Percentiles rank a stretch among this genome's conserved stretches.
phyloP scores from a whole-genome alignment of 495 filamentous ascomycete species.

The Xanthoparmelia taractica region DNA sequence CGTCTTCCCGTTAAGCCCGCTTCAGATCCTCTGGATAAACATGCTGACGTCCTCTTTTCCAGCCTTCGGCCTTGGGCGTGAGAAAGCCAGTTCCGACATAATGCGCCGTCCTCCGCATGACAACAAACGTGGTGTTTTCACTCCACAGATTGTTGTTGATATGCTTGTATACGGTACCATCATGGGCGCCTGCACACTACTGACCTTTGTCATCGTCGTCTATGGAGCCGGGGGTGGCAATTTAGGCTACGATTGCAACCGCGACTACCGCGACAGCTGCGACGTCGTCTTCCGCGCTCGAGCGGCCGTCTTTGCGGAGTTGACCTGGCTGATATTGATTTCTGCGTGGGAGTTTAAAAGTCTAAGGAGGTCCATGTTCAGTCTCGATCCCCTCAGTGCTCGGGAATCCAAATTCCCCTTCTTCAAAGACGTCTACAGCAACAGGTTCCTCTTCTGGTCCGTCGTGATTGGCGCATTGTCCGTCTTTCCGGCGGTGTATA shows the following conservation, averaged over 20 bases:
- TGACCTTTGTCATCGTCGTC: conserved; percentile 60
- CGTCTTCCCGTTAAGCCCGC: conserved; percentile 66
- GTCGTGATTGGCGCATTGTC: conserved; percentile 58
- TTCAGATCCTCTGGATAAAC: conserved; percentile 74
- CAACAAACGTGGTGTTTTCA: conserved; percentile 61
- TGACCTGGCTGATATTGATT: conserved; percentile 67
- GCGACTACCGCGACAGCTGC: conserved; percentile 46
- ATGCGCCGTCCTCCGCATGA: conserved; percentile 66
- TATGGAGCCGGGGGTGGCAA: conserved; percentile 53
- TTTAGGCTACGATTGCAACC: conserved; percentile 62
- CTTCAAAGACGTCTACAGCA: conserved; percentile 59
- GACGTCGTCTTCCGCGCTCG: conserved; percentile 64
- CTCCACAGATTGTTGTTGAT: conserved; percentile 58
- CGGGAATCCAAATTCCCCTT: conserved; percentile 43
- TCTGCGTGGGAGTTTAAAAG: conserved; percentile 71
- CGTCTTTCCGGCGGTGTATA: conserved; percentile 67
- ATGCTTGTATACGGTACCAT: conserved; percentile 66
- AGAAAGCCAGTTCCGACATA: conserved; percentile 57
- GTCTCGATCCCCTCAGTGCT: conserved; percentile 46
- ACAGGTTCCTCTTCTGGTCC: conserved; percentile 68
- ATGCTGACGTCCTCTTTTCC: conserved; percentile 69
- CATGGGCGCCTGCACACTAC: conserved; percentile 60
- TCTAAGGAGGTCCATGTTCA: conserved; percentile 62
- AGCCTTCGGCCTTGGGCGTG: conserved; percentile 66
- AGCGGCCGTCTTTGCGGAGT: conserved; percentile 65